These are phyloP conservation scores for Miamiensis avidus DNA, from an alignment of 169 alveolate species.

Conservation along the genomic window DNA sequence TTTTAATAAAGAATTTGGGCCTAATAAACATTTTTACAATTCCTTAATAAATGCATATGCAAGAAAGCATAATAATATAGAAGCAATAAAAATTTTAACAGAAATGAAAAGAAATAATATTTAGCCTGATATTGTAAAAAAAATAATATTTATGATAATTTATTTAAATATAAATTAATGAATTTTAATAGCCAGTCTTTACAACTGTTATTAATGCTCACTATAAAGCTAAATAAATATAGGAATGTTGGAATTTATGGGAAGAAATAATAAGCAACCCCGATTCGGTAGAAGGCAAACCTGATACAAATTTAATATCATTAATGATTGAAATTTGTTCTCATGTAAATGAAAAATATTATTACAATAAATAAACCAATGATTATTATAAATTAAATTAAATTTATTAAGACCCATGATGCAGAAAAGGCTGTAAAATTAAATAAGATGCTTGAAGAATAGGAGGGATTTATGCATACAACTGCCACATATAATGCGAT, in stretches of 20 bases:
- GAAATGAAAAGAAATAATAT: slow-evolving; percentile 55
- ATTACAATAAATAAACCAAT: neutral
- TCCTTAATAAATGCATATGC: slow-evolving; percentile 52
- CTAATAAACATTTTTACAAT: slow-evolving; percentile 35
- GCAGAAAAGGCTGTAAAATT: slow-evolving; percentile 51
- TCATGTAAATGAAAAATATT: slow-evolving; percentile 1
- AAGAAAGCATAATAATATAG: slow-evolving; percentile 36
- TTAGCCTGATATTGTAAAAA: slow-evolving; percentile 47
- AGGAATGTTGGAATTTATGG: slow-evolving; percentile 55
- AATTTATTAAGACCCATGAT: slow-evolving; percentile 36
- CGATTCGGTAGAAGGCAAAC: slow-evolving; percentile 27
- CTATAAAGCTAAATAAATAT: slow-evolving; percentile 26
- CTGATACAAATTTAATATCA: slow-evolving; percentile 9
- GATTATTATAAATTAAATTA: neutral
- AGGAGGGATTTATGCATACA: slow-evolving; percentile 35
- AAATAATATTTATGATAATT: too few species aligned
- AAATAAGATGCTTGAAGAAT: slow-evolving; percentile 39
- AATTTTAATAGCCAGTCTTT: slow-evolving; percentile 31
- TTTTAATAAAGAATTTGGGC: slow-evolving; percentile 20
- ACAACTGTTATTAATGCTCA: slow-evolving; percentile 61
- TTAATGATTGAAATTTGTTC: slow-evolving; percentile 58
- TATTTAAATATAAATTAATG: too few species aligned
- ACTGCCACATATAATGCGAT: slow-evolving; percentile 53
- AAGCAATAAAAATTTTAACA: slow-evolving; percentile 48
- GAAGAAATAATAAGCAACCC: slow-evolving; percentile 22